Percentiles rank a stretch among this genome's conserved stretches.
Evolutionary conservation across 139 green algal species (phyloP).

Genomic region (Pleodorina starrii): DNA sequence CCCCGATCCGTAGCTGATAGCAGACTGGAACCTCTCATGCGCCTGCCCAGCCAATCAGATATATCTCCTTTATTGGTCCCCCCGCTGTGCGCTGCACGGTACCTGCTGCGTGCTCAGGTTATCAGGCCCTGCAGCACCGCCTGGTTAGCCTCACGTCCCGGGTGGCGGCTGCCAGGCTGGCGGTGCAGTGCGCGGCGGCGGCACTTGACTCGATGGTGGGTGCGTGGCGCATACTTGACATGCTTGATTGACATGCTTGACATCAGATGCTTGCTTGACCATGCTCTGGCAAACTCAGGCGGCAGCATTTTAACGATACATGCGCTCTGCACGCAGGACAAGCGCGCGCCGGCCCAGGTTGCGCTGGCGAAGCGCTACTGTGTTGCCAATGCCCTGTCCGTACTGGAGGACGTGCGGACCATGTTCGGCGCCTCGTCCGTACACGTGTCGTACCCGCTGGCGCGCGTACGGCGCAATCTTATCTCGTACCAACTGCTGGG

Average conservation of each 20-base stretch:
- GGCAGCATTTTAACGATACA: too few relatives aligned
- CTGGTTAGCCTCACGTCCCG: neutral
- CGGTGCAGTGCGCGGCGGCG: neutral
- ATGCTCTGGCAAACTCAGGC: too few relatives aligned
- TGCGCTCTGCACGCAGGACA: neutral
- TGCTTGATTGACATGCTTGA: too few relatives aligned
- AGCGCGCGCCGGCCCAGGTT: neutral
- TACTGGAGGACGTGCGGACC: neutral
- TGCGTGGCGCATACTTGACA: too few relatives aligned
- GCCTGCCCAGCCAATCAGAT: too few relatives aligned
- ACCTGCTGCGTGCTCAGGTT: too few relatives aligned
- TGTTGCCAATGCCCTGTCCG: neutral
- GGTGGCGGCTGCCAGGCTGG: conserved; percentile 3
- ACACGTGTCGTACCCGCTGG: neutral
- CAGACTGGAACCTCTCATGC: too few relatives aligned
- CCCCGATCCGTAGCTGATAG: too few relatives aligned
- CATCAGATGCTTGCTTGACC: too few relatives aligned
- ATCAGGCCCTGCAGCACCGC: conserved; percentile 2
- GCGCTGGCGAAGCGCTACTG: neutral
- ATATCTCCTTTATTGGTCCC: too few relatives aligned
- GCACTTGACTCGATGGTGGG: neutral
- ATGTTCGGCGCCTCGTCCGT: neutral
- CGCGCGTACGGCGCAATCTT: neutral
- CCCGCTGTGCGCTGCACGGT: too few relatives aligned
- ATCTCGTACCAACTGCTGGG: neutral